These are phyloP conservation scores for Cyberlindnera subsufficiens DNA, from an alignment of 805 yeast species.

Conservation along the genomic window DNA sequence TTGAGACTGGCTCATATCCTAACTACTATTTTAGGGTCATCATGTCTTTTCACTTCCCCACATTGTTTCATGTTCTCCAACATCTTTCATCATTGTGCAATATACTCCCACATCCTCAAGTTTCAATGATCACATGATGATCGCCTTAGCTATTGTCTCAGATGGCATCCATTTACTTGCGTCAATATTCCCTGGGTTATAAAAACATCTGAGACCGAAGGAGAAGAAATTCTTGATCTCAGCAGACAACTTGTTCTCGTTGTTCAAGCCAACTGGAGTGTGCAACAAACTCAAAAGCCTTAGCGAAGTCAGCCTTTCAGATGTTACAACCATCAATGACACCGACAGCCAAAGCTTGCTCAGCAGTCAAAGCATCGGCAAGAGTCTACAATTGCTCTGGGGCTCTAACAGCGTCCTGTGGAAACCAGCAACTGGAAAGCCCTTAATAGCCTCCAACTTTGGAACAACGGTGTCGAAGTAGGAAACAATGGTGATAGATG, in stretches of 20 bases:
- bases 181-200: too few relatives aligned
- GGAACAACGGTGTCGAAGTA: conserved; percentile 99
- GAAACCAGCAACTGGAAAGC: conserved; percentile 89
- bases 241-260: conserved; percentile 86
- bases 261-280: conserved; percentile 94
- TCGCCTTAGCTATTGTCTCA: too few relatives aligned
- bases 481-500: conserved; percentile 79
- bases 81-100: too few relatives aligned
- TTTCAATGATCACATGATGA: too few relatives aligned
- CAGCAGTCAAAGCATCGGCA: conserved; percentile 53
- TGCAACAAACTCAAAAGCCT: conserved; percentile 85
- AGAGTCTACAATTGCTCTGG: conserved; percentile 94
- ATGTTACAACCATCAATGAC: conserved; percentile 98
- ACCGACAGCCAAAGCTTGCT: conserved; percentile 91
- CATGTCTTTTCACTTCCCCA: too few relatives aligned
- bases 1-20: too few relatives aligned
- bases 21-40: too few relatives aligned
- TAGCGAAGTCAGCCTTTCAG: conserved; percentile 95
- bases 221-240: conserved; percentile 97
- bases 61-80: too few relatives aligned
- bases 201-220: too few relatives aligned
- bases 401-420: conserved; percentile 95
- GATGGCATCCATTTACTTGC: too few relatives aligned
- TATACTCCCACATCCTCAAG: too few relatives aligned
- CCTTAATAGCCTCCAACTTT: conserved; percentile 84